Evolutionary conservation across 129 eudicot genomes (phyloP).

Genomic region (Erigeron canadensis): DNA sequence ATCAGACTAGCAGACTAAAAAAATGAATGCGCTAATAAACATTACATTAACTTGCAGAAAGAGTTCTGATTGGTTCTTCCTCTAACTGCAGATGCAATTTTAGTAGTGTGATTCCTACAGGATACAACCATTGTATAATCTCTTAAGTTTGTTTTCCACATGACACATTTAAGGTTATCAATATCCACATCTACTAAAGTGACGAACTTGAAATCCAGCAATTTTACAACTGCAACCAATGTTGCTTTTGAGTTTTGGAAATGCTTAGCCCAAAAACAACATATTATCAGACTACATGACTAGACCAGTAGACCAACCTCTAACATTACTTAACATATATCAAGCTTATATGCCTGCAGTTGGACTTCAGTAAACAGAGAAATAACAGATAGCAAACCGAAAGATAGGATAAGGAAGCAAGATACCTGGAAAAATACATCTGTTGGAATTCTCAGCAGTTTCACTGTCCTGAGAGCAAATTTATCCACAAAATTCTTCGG

Average conservation of each 20-base stretch:
- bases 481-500: slow-evolving; percentile 81
- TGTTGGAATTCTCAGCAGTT: slow-evolving; percentile 77
- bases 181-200: not conserved
- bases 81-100: too few species aligned
- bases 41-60: too few species aligned
- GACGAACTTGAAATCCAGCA: not conserved
- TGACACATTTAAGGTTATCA: slow-evolving; percentile 7
- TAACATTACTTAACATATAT: not conserved
- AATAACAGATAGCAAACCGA: not conserved
- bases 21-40: too few species aligned
- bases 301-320: slow-evolving; percentile 20
- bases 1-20: too few species aligned
- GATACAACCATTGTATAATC: too few species aligned
- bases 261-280: not conserved
- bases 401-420: slow-evolving; percentile 19
- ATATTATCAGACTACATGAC: slow-evolving; percentile 9
- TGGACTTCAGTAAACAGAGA: slow-evolving; percentile 7
- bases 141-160: not conserved
- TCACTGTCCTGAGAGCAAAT: slow-evolving; percentile 86
- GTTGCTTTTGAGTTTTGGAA: not conserved
- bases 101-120: too few species aligned
- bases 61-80: too few species aligned
- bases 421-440: slow-evolving; percentile 80
- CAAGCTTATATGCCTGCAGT: slow-evolving; percentile 1
- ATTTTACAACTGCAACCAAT: too few species aligned